Evolutionary conservation across 768 basidiomycete species (phyloP).

Genomic region (Termitomyces titanicus): DNA sequence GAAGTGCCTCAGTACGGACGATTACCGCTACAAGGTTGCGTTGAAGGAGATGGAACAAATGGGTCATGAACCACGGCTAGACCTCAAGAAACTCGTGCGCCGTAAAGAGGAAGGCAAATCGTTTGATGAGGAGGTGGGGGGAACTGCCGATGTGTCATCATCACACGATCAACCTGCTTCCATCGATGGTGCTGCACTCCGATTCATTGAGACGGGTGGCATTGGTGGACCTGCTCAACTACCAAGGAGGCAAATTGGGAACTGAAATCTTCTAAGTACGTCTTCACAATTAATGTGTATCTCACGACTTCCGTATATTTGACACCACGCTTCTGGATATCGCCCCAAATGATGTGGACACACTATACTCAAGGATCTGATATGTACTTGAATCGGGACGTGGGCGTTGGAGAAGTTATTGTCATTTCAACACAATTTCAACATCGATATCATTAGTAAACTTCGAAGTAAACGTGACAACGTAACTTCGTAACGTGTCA

Average conservation of each 20-base stretch:
- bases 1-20: conserved; percentile 52
- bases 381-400: too few relatives aligned
- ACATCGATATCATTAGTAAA: too few relatives aligned
- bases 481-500: too few relatives aligned
- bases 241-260: conserved; percentile 12
- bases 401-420: too few relatives aligned
- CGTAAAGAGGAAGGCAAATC: neutral
- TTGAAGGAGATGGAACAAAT: conserved; percentile 67
- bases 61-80: conserved; percentile 38
- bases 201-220: conserved; percentile 32
- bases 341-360: too few relatives aligned
- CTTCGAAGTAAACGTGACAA: too few relatives aligned
- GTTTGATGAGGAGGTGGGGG: neutral
- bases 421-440: too few relatives aligned
- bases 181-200: conserved; percentile 25
- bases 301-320: neutral
- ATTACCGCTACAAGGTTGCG: conserved; percentile 61
- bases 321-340: too few relatives aligned
- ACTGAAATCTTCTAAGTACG: too few relatives aligned
- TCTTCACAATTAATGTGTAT: too few relatives aligned
- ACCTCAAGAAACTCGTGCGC: conserved; percentile 15
- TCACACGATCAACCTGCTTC: neutral
- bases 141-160: neutral
- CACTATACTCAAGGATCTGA: too few relatives aligned
- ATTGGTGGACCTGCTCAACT: conserved; percentile 11